Evolutionary conservation across 192 early-diverging fungal species (phyloP), one percentile per base, ranked within the genome.

Genomic region (Endogone sp.): DNA sequence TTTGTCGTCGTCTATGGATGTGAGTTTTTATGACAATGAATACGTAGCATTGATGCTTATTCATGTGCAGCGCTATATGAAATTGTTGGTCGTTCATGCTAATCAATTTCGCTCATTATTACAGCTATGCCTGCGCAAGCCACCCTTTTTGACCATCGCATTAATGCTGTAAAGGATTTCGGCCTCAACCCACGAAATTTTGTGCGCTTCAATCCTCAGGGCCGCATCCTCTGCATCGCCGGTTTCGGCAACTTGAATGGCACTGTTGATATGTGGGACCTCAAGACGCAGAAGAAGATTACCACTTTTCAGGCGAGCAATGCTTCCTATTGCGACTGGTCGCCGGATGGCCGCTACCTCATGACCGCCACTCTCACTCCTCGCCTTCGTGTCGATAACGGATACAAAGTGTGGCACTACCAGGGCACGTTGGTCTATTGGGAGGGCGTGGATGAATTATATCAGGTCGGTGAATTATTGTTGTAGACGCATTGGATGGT

Each of bases 191-290:
- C 92, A 28, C 91, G 97, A 64, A 99, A 99, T 81, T 87, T 83
- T 61, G 92, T 95, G 65, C 85, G 82, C 68, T 98, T 89, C 86
- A 94, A 89, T 67, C 91, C 95, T 30, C 92, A 96, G 65, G 96
- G 98, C 69, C 86, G 95, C 29, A 80, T 94, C 23, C 78, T 98
- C 49, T 91, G 85, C 69, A 85, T 98, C 67, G 98, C 90, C 25
- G 98, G 98, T 55, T 98, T 99, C 70, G 98, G 98, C 29, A 99
- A 98, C 80, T 82, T 99, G 75, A 87, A 92, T 16, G 96, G 98
- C 29, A 92, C 92, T 28, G 81, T 98, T 68, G 95, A 96, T 70
- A 79, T 99, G 62, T 99, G 93, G 92, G 98, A 99, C 78, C 87
- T 93, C 71, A 89, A 89, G 69, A 86, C 85, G 4, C 85, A 94